Evolutionary conservation across 2,329 filamentous ascomycete genomes (phyloP), one percentile per base, ranked within the genome.

Genomic region (Calonectria leucothoes): DNA sequence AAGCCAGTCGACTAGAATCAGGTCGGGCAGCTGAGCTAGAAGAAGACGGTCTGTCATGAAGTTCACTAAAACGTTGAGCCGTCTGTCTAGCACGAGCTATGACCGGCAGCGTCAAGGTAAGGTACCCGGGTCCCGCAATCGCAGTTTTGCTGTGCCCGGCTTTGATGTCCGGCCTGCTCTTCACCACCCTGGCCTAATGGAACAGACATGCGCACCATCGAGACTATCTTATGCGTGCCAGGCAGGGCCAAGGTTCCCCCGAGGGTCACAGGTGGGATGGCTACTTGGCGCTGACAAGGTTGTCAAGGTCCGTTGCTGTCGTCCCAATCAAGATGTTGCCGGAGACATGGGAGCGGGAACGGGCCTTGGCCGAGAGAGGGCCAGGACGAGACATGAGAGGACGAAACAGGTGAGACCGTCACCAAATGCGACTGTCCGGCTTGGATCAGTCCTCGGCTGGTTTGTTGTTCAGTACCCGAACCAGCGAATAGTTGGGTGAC

Each of bases 61-160:
- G 52, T 59, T 68, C 59, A 39, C 42, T 63, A 66, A 51, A 45
- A 31, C n/a, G 20, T 25, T 37, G 37, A 65, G 55, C 64, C 66
- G 55, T 68, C 64, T 63, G 52, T 69, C 66, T 61, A 39, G 52
- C 35, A 42, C 42, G 55, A 55, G 49, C 66, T 37, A 69, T 61
- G 71, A 57, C 77, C 70, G 61, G 76, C 76, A 66, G 77, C 75
- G 70, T 79, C 59, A 70, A 76, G 73, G 75, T 72, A 78, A 79
- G 78, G 74, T 77, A 75, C 75, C 78, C 75, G 75, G 77, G 76
- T 73, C 66, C 69, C 69, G 67, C 67, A 70, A 55, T 33, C 17
- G 25, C 59, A 48, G 48, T 70, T 25, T 64, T 70, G 57, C 59
- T 29, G 35, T 52, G 23, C 25, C 52, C 63, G 49, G 65, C 49